Evolutionary conservation across 257 asterid species (phyloP).

Genomic region (Nicotiana knightiana): DNA sequence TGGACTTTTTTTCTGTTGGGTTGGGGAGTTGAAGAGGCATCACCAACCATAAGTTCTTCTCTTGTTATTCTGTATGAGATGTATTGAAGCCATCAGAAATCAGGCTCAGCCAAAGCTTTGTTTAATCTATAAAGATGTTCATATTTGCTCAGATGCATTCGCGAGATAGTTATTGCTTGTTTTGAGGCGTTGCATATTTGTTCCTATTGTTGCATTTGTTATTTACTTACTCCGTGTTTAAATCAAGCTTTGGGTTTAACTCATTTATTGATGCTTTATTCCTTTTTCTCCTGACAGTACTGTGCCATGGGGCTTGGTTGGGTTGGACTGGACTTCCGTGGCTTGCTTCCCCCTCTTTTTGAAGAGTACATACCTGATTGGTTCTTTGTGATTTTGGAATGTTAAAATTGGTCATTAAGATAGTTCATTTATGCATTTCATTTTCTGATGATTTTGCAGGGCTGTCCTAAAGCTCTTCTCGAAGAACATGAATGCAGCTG

Average conservation of each 20-base stretch:
- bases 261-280: conserved; percentile 4
- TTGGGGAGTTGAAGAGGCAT: background rate
- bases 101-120: background rate
- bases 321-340: conserved; percentile 97
- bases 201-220: background rate
- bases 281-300: conserved; percentile 50
- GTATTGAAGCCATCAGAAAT: background rate
- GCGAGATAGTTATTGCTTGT: background rate
- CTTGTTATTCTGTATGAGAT: background rate
- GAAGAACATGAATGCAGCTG: conserved; percentile 85
- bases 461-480: conserved; percentile 84
- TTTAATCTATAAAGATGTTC: background rate
- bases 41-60: background rate
- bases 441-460: conserved; percentile 37
- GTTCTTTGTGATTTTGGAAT: conserved; percentile 7
- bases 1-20: background rate
- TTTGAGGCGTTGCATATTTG: background rate
- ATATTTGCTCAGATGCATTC: background rate
- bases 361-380: conserved; percentile 64
- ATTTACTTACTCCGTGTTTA: background rate
- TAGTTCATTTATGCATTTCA: conserved; percentile 15
- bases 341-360: conserved; percentile 93
- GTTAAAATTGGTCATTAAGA: conserved; percentile 3
- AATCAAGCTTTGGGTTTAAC: background rate
- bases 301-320: conserved; percentile 96